Percentiles rank a stretch among this genome's conserved stretches.
These are phyloP conservation scores for Fusarium globosum DNA, from an alignment of 2,329 filamentous ascomycete genomes.

Conservation along the genomic window DNA sequence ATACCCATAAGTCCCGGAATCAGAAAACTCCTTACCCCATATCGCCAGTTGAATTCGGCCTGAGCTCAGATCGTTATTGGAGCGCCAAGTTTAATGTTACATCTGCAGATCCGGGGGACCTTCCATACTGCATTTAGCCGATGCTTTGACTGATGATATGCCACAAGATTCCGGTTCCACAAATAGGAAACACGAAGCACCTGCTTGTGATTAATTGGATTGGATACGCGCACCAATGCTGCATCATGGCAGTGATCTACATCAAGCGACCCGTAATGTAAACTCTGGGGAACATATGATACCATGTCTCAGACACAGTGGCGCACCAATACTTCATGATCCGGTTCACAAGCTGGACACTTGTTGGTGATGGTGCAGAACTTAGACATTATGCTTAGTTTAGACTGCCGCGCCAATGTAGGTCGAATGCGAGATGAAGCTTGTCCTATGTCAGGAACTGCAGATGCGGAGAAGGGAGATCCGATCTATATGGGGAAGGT, in stretches of 20 bases:
- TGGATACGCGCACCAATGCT: slow-evolving; percentile 26
- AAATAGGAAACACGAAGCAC: neutral
- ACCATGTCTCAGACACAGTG: neutral
- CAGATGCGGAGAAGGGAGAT: neutral
- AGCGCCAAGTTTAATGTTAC: slow-evolving; percentile 19
- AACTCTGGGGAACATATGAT: neutral
- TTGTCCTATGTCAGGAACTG: neutral
- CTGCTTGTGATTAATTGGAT: neutral
- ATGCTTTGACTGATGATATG: neutral
- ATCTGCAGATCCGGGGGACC: slow-evolving; percentile 25
- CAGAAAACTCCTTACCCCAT: neutral
- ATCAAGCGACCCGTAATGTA: neutral
- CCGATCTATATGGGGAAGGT: slow-evolving; percentile 1
- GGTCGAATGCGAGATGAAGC: neutral
- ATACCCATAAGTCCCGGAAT: no score
- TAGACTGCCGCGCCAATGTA: neutral
- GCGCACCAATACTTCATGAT: neutral
- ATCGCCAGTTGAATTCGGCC: neutral
- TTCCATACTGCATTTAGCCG: neutral
- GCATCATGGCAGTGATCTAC: neutral
- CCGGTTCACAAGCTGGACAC: neutral
- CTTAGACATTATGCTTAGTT: neutral
- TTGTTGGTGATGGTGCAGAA: neutral
- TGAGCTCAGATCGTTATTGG: slow-evolving; percentile 9
- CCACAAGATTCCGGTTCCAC: slow-evolving; percentile 15